Evolutionary conservation across 139 green algal species (phyloP).

Genomic region (Tetraselmis chui): DNA sequence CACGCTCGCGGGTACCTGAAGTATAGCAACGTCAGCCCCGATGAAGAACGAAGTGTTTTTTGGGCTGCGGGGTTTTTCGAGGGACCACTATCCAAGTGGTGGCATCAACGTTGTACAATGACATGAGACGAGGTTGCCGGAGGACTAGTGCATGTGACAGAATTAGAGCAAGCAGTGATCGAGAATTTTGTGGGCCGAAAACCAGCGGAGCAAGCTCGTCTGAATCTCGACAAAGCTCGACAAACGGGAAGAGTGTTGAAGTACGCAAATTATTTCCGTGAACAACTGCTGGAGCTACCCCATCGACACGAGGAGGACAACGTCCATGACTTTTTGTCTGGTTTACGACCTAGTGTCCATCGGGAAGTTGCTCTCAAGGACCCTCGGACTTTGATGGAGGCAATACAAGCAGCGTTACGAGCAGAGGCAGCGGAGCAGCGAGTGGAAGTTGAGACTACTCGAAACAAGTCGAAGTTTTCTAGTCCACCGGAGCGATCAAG

Average conservation of each 20-base stretch:
- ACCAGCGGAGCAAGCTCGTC: not conserved
- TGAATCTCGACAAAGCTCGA: not conserved
- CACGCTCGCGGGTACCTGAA: not conserved
- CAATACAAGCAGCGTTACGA: not conserved
- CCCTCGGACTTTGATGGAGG: not conserved
- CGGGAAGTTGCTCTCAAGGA: not conserved
- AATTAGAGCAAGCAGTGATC: not conserved
- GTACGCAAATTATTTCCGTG: not conserved
- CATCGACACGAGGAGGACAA: not conserved
- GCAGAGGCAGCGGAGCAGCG: not conserved
- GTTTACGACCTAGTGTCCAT: not conserved
- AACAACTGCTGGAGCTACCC: not conserved
- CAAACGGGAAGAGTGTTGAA: not conserved
- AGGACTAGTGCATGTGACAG: not conserved
- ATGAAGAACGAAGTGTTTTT: not conserved
- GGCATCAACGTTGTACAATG: not conserved
- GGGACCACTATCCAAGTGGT: not conserved
- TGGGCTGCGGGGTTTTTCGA: not conserved
- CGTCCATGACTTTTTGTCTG: not conserved
- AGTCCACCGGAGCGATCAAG: no score
- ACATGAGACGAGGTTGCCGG: not conserved
- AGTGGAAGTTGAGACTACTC: no score
- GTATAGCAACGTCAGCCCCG: not conserved
- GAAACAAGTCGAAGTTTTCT: no score
- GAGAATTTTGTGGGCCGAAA: not conserved